Conservation (phyloP, 1,139 yeast species). For the Candida frijolesensis region DNA sequence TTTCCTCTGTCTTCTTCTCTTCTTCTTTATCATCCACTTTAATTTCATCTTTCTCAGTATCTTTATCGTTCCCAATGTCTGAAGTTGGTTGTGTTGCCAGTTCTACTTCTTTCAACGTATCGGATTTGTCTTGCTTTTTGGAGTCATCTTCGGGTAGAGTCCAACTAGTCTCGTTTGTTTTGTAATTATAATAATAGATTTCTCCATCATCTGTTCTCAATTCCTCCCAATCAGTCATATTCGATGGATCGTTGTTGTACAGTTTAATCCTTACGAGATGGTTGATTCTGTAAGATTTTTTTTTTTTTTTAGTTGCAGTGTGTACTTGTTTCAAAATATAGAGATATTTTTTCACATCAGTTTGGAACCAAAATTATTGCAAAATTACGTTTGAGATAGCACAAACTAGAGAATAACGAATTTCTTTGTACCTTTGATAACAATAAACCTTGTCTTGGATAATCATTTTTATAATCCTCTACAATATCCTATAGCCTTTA, state of each 20-base stretch:
- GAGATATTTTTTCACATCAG: background rate
- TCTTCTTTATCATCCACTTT: background rate
- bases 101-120: constrained; percentile 16
- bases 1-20: background rate
- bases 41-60: background rate
- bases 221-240: constrained; percentile 56
- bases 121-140: background rate
- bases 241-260: background rate
- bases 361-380: constrained; percentile 1
- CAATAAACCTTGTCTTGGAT: too few relatives aligned
- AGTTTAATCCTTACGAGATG: background rate
- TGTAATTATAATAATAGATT: constrained; percentile 68
- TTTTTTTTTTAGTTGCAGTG: background rate
- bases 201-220: constrained; percentile 67
- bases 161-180: constrained; percentile 78
- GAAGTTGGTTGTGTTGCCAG: constrained; percentile 19
- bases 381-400: background rate
- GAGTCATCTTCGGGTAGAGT: constrained; percentile 62
- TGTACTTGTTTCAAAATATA: background rate
- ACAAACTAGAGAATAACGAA: background rate
- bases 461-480: too few relatives aligned
- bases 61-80: background rate
- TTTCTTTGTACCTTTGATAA: too few relatives aligned
- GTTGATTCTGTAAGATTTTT: background rate
- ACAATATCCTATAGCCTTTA: too few relatives aligned